phyloP scores from a whole-genome alignment of 1,284 basidiomycete species.

The Ceratobasidium sp. region DNA sequence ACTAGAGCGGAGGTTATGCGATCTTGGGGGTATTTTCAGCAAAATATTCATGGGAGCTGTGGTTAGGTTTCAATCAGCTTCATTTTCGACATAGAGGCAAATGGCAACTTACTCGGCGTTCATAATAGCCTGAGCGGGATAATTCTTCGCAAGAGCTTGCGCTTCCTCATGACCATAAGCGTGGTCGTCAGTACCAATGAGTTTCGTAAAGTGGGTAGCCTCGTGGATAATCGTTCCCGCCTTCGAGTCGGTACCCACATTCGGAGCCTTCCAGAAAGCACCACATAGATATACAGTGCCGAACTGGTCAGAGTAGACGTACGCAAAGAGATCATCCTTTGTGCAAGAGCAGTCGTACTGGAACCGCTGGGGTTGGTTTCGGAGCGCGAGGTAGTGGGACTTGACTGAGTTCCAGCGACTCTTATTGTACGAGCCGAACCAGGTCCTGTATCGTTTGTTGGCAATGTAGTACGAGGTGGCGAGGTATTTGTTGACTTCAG shows the following conservation, averaged over 20 bases:
- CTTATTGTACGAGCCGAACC: conserved; percentile 40
- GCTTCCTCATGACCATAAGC: conserved; percentile 40
- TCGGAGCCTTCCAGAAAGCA: conserved; percentile 33
- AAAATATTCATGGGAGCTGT: conserved; percentile 43
- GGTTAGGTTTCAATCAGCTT: neutral
- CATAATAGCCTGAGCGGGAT: conserved; percentile 25
- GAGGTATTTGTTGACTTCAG: conserved; percentile 40
- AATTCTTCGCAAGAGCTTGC: conserved; percentile 23
- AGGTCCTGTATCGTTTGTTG: conserved; percentile 39
- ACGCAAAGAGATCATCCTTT: conserved; percentile 35
- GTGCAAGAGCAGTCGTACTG: conserved; percentile 42
- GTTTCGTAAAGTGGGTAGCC: conserved; percentile 34
- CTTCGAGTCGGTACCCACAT: conserved; percentile 38
- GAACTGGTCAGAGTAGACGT: conserved; percentile 42
- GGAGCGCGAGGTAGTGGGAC: conserved; percentile 15
- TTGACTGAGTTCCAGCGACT: conserved; percentile 9
- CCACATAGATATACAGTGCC: conserved; percentile 42
- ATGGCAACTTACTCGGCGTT: conserved; percentile 41
- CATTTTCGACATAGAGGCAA: neutral
- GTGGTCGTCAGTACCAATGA: conserved; percentile 38
- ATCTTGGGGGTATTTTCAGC: conserved; percentile 38
- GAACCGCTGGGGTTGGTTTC: conserved; percentile 2
- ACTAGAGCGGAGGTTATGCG: neutral
- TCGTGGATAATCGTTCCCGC: conserved; percentile 45
- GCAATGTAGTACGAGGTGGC: conserved; percentile 3